Evolutionary conservation across 179 eudicot genomes (phyloP), one percentile per base, ranked within the genome.

Genomic region (Spergularia azorica): DNA sequence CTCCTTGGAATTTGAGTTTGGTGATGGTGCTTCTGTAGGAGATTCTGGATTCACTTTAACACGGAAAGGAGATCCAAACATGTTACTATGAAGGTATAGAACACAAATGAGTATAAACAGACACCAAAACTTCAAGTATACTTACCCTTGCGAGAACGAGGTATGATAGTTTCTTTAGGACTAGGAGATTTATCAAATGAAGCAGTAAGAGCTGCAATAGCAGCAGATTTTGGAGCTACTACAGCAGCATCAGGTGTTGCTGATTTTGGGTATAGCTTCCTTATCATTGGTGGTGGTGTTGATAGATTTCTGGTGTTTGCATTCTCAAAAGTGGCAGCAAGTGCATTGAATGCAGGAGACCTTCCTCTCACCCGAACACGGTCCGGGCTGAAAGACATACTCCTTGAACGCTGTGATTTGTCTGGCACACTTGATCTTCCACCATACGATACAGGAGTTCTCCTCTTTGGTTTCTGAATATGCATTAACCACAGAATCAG

Each of bases 281-380:
- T 86, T 41, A 84, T 84, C 78, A 86, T 74, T 51, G 99, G 98
- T 43, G 99, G 99, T 69, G 99, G 99, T 70, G 99, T 96, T 54
- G 99, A 96, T 48, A 96, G 89, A 71, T 96, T 94, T 75, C 99
- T 85, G 55, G 96, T 81, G 79, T 86, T 94, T 48, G 92, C 74
- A 58, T 83, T 89, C 85, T 96, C 99, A 67, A 96, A 96, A 62
- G 80, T 89, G 72, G 99, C 93, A 71, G 99, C 99, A 51, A 96
- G 88, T 39, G 96, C 96, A 80, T 86, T 96, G 82, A 96, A 96
- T 64, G 98, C 99, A 59, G 98, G 99, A 80, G 99, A 96, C 76
- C 98, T 85, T 66, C 99, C 99, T 83, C 99, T 84, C 38, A 90
- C 97, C 48, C 99, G 91, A 17, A 85, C 90, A 75, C 99, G 87